Base-by-base conservation (phyloP, 1,284 basidiomycete species). In the Rhodotorula sp. region DNA sequence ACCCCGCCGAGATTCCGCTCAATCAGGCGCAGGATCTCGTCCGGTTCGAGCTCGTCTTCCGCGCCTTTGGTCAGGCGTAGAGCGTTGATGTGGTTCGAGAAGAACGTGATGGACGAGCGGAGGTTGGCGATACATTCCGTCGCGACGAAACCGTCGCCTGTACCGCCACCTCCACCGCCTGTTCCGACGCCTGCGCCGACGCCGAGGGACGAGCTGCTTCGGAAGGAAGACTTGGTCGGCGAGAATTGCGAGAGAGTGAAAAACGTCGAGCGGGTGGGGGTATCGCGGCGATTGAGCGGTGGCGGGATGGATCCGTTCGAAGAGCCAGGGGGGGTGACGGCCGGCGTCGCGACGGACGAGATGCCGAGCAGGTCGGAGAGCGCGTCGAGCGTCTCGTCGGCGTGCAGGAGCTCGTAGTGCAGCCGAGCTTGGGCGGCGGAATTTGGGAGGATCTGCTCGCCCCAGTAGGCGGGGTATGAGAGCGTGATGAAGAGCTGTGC, bases 401-500 rank as follows among this genome's bases (percentile, higher is more conserved):
- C 72, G 53, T 76, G 73, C 7, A 78, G 64, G 22, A 78, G 67
- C 64, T 78, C 77, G 70, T 75, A 79, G 66, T 74, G 74, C 2
- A 78, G 68, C 30, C 68, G 67, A 4, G 75, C 67, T 11, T 71
- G 64, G 2, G 68, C 71, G 5, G 68, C 46, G 0, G 68, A 32
- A 27, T 66, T 60, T 0, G 71, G 68, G 36, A 79, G 71, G 56
- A 79, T 54, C 11, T 68, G 62, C 44, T 78, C 78, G 27, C 71
- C 71, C 78, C 78, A 79, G 63, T 76, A 76, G 4, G 70, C 68
- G 30, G 77, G 74, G 67, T 76, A 79, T 17, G 70, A 73, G 20
- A 78, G 67, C 22, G 73, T 70, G 52, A 77, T 62, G 29, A 79
- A 74, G 60, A 79, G 72, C 74, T 78, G 64, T n/a, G 19, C 4